A percentile compares a stretch with the other conserved stretches of the same genome.
Conservation (phyloP, 2,329 filamentous ascomycete species). For the Calonectria crousiana region DNA sequence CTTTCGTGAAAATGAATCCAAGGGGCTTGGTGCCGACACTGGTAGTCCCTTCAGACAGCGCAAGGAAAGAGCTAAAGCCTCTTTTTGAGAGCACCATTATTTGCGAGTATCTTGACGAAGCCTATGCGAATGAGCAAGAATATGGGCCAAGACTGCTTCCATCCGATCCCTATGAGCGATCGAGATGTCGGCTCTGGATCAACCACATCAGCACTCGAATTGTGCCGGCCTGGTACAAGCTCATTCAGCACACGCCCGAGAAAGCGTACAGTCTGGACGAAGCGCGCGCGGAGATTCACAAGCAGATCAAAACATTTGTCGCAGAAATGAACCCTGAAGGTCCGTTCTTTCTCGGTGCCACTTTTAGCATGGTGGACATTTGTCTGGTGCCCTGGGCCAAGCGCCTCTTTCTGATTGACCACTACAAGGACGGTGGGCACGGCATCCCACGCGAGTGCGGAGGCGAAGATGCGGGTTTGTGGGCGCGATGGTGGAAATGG, state of each 20-base stretch:
- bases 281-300: slow-evolving; percentile 69
- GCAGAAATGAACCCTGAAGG: slow-evolving; percentile 67
- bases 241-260: slow-evolving; percentile 66
- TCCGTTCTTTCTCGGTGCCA: slow-evolving; percentile 76
- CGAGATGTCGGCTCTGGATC: slow-evolving; percentile 78
- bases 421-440: slow-evolving; percentile 73
- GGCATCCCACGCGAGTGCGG: slow-evolving; percentile 64
- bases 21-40: slow-evolving; percentile 82
- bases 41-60: slow-evolving; percentile 54
- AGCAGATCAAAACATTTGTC: slow-evolving; percentile 70
- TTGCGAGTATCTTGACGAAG: slow-evolving; percentile 82
- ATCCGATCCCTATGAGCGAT: slow-evolving; percentile 71
- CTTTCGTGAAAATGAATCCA: slow-evolving; percentile 78
- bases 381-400: slow-evolving; percentile 80
- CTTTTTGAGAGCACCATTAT: slow-evolving; percentile 81
- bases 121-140: slow-evolving; percentile 62
- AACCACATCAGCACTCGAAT: slow-evolving; percentile 77
- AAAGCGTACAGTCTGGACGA: slow-evolving; percentile 63
- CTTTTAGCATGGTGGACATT: slow-evolving; percentile 77
- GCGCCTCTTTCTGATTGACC: slow-evolving; percentile 79
- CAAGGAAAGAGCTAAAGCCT: slow-evolving; percentile 60
- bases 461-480: slow-evolving; percentile 68
- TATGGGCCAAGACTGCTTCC: slow-evolving; percentile 68
- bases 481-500: slow-evolving; percentile 77
- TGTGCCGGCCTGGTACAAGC: slow-evolving; percentile 76